Evolutionary conservation across 208 protist genomes (phyloP).

Genomic region (Leptomonas seymouri): DNA sequence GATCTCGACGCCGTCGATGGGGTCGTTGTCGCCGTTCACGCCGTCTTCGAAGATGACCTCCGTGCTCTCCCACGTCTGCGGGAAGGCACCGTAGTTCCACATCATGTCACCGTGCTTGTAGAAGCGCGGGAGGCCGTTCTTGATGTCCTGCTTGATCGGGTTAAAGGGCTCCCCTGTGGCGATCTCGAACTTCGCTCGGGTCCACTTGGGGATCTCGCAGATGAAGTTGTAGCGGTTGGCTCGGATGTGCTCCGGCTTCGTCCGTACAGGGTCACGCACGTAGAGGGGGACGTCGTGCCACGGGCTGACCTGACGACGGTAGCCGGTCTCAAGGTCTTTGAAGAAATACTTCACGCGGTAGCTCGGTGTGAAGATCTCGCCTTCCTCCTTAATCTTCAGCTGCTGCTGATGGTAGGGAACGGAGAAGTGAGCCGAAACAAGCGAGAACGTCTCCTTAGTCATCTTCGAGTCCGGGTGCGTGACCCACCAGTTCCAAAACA

Average conservation of each 20-base stretch:
- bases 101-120: conserved; percentile 97
- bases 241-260: conserved; percentile 75
- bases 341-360: conserved; percentile 93
- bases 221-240: conserved; percentile 94
- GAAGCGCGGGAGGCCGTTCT: conserved; percentile 95
- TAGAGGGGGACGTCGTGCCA: conserved; percentile 94
- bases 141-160: conserved; percentile 97
- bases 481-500: conserved; percentile 88
- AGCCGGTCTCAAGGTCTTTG: conserved; percentile 80
- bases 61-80: conserved; percentile 97
- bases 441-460: conserved; percentile 75
- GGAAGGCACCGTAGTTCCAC: conserved; percentile 97
- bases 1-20: conserved; percentile 93
- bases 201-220: conserved; percentile 95
- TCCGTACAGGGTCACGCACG: conserved; percentile 87
- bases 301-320: conserved; percentile 81
- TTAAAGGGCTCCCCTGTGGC: conserved; percentile 94
- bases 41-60: conserved; percentile 85
- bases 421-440: conserved; percentile 88
- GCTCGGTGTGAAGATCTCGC: conserved; percentile 89
- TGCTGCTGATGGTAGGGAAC: conserved; percentile 92
- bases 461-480: conserved; percentile 48
- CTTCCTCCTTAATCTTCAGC: conserved; percentile 79
- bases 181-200: conserved; percentile 96
- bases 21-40: conserved; percentile 91